Evolutionary conservation across 129 eudicot species (phyloP), one percentile per base, ranked within the genome.

Genomic region (Lonicera japonica): DNA sequence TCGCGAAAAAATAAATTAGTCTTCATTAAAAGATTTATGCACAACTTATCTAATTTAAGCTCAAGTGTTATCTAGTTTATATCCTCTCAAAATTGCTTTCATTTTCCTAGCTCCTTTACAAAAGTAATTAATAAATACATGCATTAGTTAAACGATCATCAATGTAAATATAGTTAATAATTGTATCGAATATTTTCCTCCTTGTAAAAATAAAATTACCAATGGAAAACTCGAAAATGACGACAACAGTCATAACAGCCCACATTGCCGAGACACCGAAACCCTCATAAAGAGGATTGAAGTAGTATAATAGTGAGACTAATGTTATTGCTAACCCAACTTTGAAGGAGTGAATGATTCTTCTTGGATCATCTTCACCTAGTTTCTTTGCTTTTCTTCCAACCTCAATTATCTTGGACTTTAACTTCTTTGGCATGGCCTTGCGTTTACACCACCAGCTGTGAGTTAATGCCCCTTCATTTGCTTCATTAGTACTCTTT

Each of bases 191-290:
- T n/a, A n/a, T n/a, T n/a, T n/a, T n/a, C n/a, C n/a, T n/a, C n/a
- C n/a, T n/a, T n/a, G n/a, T n/a, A n/a, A n/a, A n/a, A n/a, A n/a
- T n/a, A n/a, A 36, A 47, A 77, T 25, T 78, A 83, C 85, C 85
- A 21, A 83, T 85, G 8, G 85, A 75, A 51, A 68, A 79, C 59
- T 83, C 85, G 22, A 83, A 83, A 21, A 83, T 82, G 10, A 83
- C 79, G 0, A 79, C 79, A 0, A 79, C 85, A 16, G 89, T 83
- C 66, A 78, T 41, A 17, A 83, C 77, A 65, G 85, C 89, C 89
- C 85, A 79, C 79, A n/a, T n/a, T 64, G 82, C 82, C 21, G 84
- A 64, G 3, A 64, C 74, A 23, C 84, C 89, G 29, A 82, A 75
- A 25, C 71, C 66, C 14, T 61, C 63, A 60, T 78, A 75, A 5